These are phyloP conservation scores for Phytophthora podocarpi DNA, from an alignment of 352 stramenopile species.

Conservation along the genomic window DNA sequence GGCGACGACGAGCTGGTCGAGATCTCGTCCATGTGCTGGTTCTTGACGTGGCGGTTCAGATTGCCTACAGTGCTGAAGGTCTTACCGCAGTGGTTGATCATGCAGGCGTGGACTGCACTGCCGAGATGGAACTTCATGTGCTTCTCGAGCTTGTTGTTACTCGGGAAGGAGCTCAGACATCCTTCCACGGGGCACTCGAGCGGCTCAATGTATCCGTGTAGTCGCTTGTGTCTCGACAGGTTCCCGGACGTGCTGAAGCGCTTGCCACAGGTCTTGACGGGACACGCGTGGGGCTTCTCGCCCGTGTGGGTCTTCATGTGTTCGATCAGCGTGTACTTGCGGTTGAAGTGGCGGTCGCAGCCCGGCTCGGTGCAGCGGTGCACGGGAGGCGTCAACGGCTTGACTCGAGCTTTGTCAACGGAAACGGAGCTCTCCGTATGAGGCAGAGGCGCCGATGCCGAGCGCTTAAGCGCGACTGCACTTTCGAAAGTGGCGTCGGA, in stretches of 20 bases:
- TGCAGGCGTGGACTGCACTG: conserved; percentile 49
- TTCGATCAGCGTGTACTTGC: conserved; percentile 55
- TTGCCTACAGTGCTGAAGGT: conserved; percentile 65
- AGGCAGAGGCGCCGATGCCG: conserved; percentile 11
- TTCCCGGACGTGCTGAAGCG: conserved; percentile 64
- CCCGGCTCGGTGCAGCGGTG: conserved; percentile 29
- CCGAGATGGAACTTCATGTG: conserved; percentile 64
- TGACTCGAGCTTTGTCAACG: conserved; percentile 3
- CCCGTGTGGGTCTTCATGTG: conserved; percentile 64
- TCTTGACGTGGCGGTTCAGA: conserved; percentile 53
- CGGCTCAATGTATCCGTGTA: conserved; percentile 51
- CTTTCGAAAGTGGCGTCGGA: conserved; percentile 1
- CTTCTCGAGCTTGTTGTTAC: conserved; percentile 59
- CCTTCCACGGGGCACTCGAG: conserved; percentile 41
- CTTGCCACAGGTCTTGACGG: conserved; percentile 44
- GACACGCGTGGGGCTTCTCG: conserved; percentile 55
- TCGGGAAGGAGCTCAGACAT: conserved; percentile 45
- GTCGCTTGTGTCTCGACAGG: conserved; percentile 56
- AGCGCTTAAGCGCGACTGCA: conserved; percentile 7
- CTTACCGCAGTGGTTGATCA: conserved; percentile 51
- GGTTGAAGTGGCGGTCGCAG: conserved; percentile 41
- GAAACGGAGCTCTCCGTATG: conserved; percentile 4
- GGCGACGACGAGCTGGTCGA: conserved; percentile 3
- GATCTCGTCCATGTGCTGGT: conserved; percentile 38
- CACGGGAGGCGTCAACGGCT: conserved; percentile 5